Evolutionary conservation across 805 yeast genomes (phyloP), one percentile per base, ranked within the genome.

Genomic region (Candida incommunis): DNA sequence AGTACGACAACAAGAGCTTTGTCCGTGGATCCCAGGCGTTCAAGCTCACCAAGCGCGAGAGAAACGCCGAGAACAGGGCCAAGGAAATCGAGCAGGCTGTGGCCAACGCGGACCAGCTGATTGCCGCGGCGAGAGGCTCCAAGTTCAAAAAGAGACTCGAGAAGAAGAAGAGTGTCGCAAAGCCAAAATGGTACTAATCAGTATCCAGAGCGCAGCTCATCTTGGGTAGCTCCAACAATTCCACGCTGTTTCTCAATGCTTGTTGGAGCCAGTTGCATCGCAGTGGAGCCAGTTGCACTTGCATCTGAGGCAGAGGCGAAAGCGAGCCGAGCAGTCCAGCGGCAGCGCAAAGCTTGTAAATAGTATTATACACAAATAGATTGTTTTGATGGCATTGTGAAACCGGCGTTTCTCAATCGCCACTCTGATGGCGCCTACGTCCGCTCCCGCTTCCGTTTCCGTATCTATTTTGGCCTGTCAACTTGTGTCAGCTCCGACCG

Each of bases 21-120:
- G 72, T 84, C 76, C 76, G 74, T 56, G 95, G 95, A 62, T 83
- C 83, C 22, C 60, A 76, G 56, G 67, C 66, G 57, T 94, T 86
- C 55, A 85, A 85, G 74, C 83, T 86, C 40, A 81, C 78, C 53
- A 80, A 79, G 64, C 76, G 86, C 72, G 94, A 87, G 63, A 72
- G 86, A 60, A 72, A 71, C 25, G 58, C 59, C 22, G 59, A 57
- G 3, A 76, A 64, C 21, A 79, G 85, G 61, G 66, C 74, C 61
- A 68, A 67, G 49, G 74, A 71, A 54, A 78, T 83, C 61, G 68
- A 67, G 26, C 78, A 75, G 42, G 95, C 92, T 24, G 61, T 84
- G 54, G 74, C 65, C 41, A 68, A 71, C 49, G 78, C 75, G 47
- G 95, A 87, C 62, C 73, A 76, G 45, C 71, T 74, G 50, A 77